Evolutionary conservation across 176 grass and related monocot species (phyloP).

Genomic region (Cymbopogon citratus): DNA sequence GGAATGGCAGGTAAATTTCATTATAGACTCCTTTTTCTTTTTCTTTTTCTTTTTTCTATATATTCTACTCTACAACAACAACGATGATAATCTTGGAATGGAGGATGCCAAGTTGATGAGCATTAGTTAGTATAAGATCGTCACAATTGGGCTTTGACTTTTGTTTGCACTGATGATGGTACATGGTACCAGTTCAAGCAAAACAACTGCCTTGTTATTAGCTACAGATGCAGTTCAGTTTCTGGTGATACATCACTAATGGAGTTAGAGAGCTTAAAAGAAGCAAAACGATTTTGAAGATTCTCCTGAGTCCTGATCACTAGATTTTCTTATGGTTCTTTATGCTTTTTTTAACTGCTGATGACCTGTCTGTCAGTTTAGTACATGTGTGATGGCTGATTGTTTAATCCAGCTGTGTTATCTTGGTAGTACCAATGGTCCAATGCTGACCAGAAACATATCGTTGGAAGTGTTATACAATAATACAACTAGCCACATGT

Average conservation of each 20-base stretch:
- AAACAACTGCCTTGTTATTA: not conserved
- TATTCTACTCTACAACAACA: not conserved
- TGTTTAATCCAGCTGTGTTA: not conserved
- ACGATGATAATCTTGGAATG: not conserved
- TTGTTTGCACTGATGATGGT: not conserved
- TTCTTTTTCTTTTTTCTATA: not conserved
- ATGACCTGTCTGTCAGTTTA: slow-evolving; percentile 1
- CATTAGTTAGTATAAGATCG: not conserved
- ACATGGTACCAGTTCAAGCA: not conserved
- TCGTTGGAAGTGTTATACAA: slow-evolving; percentile 1
- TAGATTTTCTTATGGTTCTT: not conserved
- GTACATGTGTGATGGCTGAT: not conserved
- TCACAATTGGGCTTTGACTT: slow-evolving; percentile 8
- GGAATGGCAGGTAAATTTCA: slow-evolving; percentile 97
- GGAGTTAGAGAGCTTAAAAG: not conserved
- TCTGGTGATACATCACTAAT: slow-evolving; percentile 14
- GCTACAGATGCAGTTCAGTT: slow-evolving; percentile 12
- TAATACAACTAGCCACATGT: slow-evolving; percentile 23
- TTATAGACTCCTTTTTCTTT: not conserved
- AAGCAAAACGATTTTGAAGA: slow-evolving; percentile 6
- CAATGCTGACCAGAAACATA: slow-evolving; percentile 24
- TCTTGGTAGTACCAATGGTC: slow-evolving; percentile 1
- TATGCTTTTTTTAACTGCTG: slow-evolving; percentile 9
- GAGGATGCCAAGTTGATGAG: not conserved
- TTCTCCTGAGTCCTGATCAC: not conserved